phyloP scores from a whole-genome alignment of 371 early-diverging fungal species.

The Syncephalastrum racemosum region DNA sequence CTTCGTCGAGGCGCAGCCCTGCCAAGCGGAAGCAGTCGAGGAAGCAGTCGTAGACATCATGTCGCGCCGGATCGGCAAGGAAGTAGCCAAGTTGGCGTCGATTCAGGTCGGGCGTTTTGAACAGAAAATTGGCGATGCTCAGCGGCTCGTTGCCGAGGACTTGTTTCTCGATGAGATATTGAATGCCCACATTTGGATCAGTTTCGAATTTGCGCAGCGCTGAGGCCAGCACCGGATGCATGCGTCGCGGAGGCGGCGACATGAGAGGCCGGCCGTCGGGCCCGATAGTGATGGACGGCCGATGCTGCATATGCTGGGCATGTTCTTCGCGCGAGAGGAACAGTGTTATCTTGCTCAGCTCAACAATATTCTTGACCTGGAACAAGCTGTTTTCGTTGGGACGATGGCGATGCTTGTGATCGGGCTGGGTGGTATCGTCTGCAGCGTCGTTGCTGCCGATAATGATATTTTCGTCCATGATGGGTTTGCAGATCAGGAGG shows the following conservation, averaged over 20 bases:
- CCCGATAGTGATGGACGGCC: conserved; percentile 13
- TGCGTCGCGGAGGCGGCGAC: conserved; percentile 45
- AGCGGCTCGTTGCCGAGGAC: conserved; percentile 67
- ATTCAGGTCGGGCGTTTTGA: conserved; percentile 77
- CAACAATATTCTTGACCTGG: conserved; percentile 64
- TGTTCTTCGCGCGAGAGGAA: conserved; percentile 52
- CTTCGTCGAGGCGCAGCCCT: conserved; percentile 76
- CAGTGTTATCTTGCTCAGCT: conserved; percentile 52
- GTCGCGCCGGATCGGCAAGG: conserved; percentile 49
- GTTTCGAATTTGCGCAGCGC: conserved; percentile 70
- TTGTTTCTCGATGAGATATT: conserved; percentile 69
- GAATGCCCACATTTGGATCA: conserved; percentile 69
- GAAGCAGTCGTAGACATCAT: conserved; percentile 71
- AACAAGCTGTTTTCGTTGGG: conserved; percentile 57
- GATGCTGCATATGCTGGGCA: conserved; percentile 16
- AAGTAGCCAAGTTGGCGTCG: conserved; percentile 75
- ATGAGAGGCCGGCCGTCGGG: conserved; percentile 10
- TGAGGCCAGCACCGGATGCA: conserved; percentile 59
- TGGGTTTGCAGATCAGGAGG: conserved; percentile 72
- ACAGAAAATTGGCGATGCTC: conserved; percentile 81
- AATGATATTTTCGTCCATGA: conserved; percentile 51
- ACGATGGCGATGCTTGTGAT: conserved; percentile 29
- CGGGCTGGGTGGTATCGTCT: conserved; percentile 8
- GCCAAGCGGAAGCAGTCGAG: conserved; percentile 74
- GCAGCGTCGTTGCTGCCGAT: conserved; percentile 19